These are phyloP conservation scores for Arachnomyces sp. DNA, from an alignment of 2,329 filamentous ascomycete species.

Conservation along the genomic window DNA sequence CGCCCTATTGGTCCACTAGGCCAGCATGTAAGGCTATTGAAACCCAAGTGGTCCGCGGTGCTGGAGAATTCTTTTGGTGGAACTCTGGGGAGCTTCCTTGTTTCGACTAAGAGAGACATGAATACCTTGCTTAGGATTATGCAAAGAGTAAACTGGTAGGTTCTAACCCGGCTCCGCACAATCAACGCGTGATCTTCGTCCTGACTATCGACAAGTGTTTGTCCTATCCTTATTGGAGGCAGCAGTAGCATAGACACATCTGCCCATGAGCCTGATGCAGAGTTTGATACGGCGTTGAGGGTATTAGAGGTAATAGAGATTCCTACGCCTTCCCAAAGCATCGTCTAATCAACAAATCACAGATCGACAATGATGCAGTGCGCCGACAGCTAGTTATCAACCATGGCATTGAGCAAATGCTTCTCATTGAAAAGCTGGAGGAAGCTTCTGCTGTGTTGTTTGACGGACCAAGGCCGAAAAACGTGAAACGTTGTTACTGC, in stretches of 20 bases:
- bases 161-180: conserved; percentile 4
- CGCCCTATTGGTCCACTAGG: conserved; percentile 81
- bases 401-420: conserved; percentile 71
- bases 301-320: conserved; percentile 51
- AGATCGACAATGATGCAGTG: conserved; percentile 72
- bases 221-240: conserved; percentile 58
- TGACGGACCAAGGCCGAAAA: conserved; percentile 50
- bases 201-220: conserved; percentile 26
- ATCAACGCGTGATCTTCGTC: background rate
- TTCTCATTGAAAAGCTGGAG: conserved; percentile 61
- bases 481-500: conserved; percentile 60
- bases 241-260: conserved; percentile 48
- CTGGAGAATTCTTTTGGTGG: conserved; percentile 69
- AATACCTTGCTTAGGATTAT: conserved; percentile 59
- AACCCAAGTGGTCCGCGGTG: conserved; percentile 74
- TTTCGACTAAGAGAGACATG: conserved; percentile 68
- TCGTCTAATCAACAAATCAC: conserved; percentile 14
- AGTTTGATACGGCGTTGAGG: conserved; percentile 69
- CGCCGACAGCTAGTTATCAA: conserved; percentile 77
- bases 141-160: conserved; percentile 46
- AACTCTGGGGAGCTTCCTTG: conserved; percentile 67
- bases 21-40: conserved; percentile 62
- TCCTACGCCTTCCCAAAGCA: too few relatives aligned
- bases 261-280: conserved; percentile 62
- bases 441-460: conserved; percentile 65